Base-by-base conservation (phyloP, 495 filamentous ascomycete species). In the Geoglossum glabrum region DNA sequence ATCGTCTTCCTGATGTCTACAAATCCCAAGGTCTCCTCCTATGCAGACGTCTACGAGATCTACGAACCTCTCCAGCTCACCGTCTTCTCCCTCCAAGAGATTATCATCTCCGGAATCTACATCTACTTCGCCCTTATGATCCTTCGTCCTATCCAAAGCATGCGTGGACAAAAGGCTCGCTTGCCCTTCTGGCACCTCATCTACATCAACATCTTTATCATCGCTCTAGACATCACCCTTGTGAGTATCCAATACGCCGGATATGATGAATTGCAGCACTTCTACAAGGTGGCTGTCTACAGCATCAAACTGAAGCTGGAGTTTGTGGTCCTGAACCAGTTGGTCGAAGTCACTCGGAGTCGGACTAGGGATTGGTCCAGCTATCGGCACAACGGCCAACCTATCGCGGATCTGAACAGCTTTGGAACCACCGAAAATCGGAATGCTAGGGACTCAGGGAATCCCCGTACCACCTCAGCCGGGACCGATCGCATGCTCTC, bases 251-350 rank as follows among this genome's bases (percentile, higher is more conserved):
- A 79, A 54, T 71, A 73, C 0, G 69, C 73, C 21, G 71, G 69
- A 0, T 47, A 19, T 25, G 15, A 19, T 25, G 23, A 19, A 25
- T 4, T 47, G 17, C 43, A 47, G 43, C 17, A 19, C 43, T 19
- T 47, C 17, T 25, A 19, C 43, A 47, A 47, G 43, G 43, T n/a
- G 17, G 43, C 43, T 25, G 43, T 47, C 43, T 79, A 79, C 59
- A 73, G 74, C 36, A 68, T 79, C 64, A 79, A 79, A 62, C 64
- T 78, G 36, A 76, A 75, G 54, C 64, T 79, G 17, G 76, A 79
- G 65, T 78, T 76, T 56, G 70, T 72, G 17, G 72, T 78, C 26
- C 65, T 79, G 1, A 75, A 75, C 19, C 72, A 71, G 27, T 61
- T 78, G 45, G 40, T 64, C 17, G 43, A 47, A 19, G 23, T 47